Evolutionary conservation across 2,329 filamentous ascomycete genomes (phyloP).

Genomic region (Alternaria alternata): DNA sequence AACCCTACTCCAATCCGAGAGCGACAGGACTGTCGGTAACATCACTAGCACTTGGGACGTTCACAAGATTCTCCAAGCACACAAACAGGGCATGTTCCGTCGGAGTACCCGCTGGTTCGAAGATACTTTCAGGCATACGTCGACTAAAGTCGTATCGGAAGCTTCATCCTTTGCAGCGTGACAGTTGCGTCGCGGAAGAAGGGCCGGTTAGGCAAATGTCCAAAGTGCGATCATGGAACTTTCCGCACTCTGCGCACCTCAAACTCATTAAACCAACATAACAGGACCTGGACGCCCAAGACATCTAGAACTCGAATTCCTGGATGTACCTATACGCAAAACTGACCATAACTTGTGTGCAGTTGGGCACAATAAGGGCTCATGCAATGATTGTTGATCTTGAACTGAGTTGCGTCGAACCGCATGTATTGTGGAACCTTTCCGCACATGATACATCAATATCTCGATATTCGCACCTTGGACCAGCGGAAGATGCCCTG

Average conservation of each 20-base stretch:
- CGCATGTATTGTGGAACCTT: constrained; percentile 3
- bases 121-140: not conserved
- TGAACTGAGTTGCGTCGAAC: not conserved
- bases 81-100: not conserved
- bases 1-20: not conserved
- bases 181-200: not conserved
- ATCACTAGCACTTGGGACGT: not conserved
- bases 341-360: not conserved
- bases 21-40: not conserved
- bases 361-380: not conserved
- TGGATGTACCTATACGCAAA: not conserved
- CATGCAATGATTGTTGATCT: not conserved
- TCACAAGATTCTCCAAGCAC: not conserved
- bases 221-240: not conserved
- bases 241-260: not conserved
- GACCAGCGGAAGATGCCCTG: constrained; percentile 8
- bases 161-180: not conserved
- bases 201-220: not conserved
- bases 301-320: not conserved
- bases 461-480: not conserved
- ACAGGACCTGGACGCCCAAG: not conserved
- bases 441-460: constrained; percentile 4
- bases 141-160: not conserved
- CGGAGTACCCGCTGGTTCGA: not conserved
- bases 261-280: not conserved